phyloP scores from a whole-genome alignment of 1,284 basidiomycete genomes.

The Volvariella volvacea region DNA sequence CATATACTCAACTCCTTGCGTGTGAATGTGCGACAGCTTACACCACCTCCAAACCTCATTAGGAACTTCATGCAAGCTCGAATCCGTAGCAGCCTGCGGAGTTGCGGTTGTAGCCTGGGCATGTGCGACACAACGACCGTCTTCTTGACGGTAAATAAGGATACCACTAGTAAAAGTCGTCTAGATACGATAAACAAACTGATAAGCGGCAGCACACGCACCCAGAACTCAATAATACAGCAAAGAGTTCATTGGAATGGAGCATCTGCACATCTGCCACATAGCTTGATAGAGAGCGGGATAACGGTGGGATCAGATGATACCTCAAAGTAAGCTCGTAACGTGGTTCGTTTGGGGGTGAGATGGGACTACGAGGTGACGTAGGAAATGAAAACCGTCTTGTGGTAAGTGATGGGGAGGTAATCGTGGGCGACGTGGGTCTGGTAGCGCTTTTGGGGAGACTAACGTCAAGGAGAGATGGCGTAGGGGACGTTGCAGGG shows the following conservation, averaged over 20 bases:
- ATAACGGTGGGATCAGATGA: constrained; percentile 45
- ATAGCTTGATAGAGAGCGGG: constrained; percentile 26
- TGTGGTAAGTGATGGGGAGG: constrained; percentile 34
- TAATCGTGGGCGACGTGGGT: constrained; percentile 36
- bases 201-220: background rate
- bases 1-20: no score
- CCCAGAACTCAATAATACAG: constrained; percentile 18
- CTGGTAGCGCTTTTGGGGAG: constrained; percentile 14
- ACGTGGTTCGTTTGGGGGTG: constrained; percentile 13
- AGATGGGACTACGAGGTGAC: constrained; percentile 1
- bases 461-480: constrained; percentile 16
- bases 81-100: no score
- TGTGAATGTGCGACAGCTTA: no score
- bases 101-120: no score
- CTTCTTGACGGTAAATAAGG: background rate
- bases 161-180: background rate
- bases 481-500: constrained; percentile 18
- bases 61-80: no score
- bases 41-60: no score
- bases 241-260: constrained; percentile 33
- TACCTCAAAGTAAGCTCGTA: constrained; percentile 31
- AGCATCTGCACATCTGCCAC: constrained; percentile 40
- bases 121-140: background rate
- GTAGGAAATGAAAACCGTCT: constrained; percentile 26
- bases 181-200: background rate